Percentiles rank a stretch among this genome's conserved stretches.
phyloP scores from a whole-genome alignment of 441 rosid genomes.

The Croton laevigatus region DNA sequence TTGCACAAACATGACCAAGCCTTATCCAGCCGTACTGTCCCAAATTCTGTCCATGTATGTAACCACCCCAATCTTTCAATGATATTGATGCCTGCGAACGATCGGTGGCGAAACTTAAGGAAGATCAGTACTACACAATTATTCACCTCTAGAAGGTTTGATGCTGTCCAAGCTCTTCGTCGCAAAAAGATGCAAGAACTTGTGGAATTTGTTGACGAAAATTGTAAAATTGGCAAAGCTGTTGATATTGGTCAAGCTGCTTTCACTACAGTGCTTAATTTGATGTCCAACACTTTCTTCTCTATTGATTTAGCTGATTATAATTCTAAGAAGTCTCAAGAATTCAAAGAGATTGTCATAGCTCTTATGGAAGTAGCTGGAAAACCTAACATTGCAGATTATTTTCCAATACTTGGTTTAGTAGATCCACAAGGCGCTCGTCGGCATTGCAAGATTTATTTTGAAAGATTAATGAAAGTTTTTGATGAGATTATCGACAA shows the following conservation, averaged over 20 bases:
- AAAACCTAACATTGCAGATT: slow-evolving; percentile 5
- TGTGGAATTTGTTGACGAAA: not conserved
- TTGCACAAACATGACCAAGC: slow-evolving; percentile 11
- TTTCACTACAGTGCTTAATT: slow-evolving; percentile 8
- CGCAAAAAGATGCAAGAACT: not conserved
- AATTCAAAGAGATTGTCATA: not conserved
- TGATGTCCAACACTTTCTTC: slow-evolving; percentile 6
- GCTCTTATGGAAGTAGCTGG: not conserved
- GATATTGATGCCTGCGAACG: not conserved
- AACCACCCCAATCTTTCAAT: not conserved
- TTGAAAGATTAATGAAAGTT: not conserved
- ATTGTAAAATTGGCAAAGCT: not conserved
- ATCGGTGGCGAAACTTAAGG: slow-evolving; percentile 5
- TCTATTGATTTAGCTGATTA: slow-evolving; percentile 13
- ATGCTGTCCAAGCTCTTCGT: not conserved
- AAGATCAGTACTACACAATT: slow-evolving; percentile 2
- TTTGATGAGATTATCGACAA: not conserved
- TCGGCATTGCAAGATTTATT: not conserved
- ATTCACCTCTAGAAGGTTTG: not conserved
- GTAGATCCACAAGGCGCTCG: not conserved
- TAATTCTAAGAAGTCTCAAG: not conserved
- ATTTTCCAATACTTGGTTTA: not conserved
- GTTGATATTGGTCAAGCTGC: slow-evolving; percentile 9
- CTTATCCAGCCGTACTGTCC: not conserved
- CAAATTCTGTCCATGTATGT: not conserved